Conservation (phyloP, 2,329 filamentous ascomycete genomes). For the Fusarium globosum region DNA sequence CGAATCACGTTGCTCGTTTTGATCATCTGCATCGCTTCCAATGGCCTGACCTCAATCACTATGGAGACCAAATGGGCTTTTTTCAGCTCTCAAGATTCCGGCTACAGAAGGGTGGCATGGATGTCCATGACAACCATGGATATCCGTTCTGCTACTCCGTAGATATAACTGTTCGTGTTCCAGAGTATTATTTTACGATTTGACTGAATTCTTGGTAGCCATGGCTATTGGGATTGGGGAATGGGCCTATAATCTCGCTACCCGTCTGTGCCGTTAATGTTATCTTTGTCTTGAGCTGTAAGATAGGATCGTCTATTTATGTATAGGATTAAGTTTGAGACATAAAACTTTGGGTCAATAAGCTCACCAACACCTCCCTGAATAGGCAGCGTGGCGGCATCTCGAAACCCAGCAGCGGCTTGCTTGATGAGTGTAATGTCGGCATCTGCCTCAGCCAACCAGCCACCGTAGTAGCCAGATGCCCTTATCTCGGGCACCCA, state of each 20-base stretch:
- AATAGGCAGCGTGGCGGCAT: background rate
- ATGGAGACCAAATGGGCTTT: conserved; percentile 14
- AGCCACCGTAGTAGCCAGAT: background rate
- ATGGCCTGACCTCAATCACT: conserved; percentile 33
- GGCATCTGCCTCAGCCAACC: background rate
- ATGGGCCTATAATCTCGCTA: conserved; percentile 3
- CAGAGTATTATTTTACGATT: background rate
- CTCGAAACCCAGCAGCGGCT: background rate
- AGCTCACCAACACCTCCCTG: background rate
- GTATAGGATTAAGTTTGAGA: background rate
- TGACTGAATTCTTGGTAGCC: background rate
- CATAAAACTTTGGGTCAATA: background rate
- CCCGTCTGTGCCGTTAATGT: background rate
- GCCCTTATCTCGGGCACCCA: background rate
- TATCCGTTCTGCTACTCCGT: background rate
- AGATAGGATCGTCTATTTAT: background rate
- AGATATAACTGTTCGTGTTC: background rate
- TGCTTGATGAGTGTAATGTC: background rate
- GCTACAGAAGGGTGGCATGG: background rate
- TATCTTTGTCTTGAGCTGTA: background rate
- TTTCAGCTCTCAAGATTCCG: background rate
- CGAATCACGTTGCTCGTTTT: conserved; percentile 16
- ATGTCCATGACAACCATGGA: background rate
- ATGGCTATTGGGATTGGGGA: background rate
- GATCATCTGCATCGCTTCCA: conserved; percentile 25